Conservation (phyloP, 2,329 filamentous ascomycete species). For the Ceratocystis albifundus region DNA sequence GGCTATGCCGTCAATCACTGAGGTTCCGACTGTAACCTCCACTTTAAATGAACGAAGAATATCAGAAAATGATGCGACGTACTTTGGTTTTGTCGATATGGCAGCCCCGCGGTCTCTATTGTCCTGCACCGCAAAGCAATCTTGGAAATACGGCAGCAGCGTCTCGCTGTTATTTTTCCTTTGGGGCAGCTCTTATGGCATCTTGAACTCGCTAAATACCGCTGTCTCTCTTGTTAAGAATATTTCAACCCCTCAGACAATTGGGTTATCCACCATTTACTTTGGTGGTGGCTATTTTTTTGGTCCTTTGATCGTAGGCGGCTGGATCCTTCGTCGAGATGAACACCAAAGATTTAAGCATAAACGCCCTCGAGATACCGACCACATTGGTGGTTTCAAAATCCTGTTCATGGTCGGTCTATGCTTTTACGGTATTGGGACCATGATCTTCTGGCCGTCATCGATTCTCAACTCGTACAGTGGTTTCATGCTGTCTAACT, state of each 20-base stretch:
- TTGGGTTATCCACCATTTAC: slow-evolving; percentile 59
- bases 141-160: slow-evolving; percentile 58
- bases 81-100: slow-evolving; percentile 71
- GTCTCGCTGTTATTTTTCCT: slow-evolving; percentile 76
- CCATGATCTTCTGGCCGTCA: slow-evolving; percentile 79
- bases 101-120: slow-evolving; percentile 57
- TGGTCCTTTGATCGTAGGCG: slow-evolving; percentile 57
- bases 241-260: slow-evolving; percentile 49
- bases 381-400: slow-evolving; percentile 56
- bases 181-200: slow-evolving; percentile 83
- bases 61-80: slow-evolving; percentile 37
- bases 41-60: slow-evolving; percentile 28
- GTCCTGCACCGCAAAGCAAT: slow-evolving; percentile 50
- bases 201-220: slow-evolving; percentile 69
- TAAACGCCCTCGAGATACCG: slow-evolving; percentile 31
- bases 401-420: slow-evolving; percentile 69
- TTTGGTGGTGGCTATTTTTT: slow-evolving; percentile 60
- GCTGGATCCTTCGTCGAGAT: slow-evolving; percentile 58
- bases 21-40: slow-evolving; percentile 26
- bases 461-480: slow-evolving; percentile 62
- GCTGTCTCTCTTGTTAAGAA: slow-evolving; percentile 52
- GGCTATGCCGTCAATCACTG: slow-evolving; percentile 25
- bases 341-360: slow-evolving; percentile 41
- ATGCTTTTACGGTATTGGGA: slow-evolving; percentile 60
- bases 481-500: slow-evolving; percentile 62